phyloP scores from a whole-genome alignment of 139 green algal species.

The Diplosphaera chodatii region DNA sequence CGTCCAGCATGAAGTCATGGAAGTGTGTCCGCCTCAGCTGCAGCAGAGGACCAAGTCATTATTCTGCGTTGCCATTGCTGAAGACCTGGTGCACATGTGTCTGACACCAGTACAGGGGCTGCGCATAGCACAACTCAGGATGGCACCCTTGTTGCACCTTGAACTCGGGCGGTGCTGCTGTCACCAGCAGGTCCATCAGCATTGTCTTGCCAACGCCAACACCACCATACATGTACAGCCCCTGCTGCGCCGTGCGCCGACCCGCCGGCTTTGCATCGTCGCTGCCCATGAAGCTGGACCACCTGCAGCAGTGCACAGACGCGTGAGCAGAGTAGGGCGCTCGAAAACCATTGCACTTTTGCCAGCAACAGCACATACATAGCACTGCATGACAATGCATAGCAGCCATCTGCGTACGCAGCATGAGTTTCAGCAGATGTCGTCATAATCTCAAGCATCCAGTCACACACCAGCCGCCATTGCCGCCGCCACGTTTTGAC shows the following conservation, averaged over 20 bases:
- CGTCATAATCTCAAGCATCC: too few relatives aligned
- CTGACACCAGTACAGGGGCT: too few relatives aligned
- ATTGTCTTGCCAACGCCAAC: slow-evolving; percentile 96
- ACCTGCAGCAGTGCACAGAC: neutral
- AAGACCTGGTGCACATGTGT: too few relatives aligned
- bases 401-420: too few relatives aligned
- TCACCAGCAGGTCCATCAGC: slow-evolving; percentile 93
- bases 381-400: too few relatives aligned
- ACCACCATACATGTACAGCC: slow-evolving; percentile 92
- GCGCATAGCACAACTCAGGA: too few relatives aligned
- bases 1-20: slow-evolving; percentile 98
- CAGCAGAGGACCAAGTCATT: too few relatives aligned
- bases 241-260: slow-evolving; percentile 11
- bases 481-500: neutral
- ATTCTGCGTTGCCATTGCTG: too few relatives aligned
- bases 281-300: slow-evolving; percentile 23
- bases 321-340: neutral
- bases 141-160: too few relatives aligned
- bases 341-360: too few relatives aligned
- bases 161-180: slow-evolving; percentile 51
- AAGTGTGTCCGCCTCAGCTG: slow-evolving; percentile 83
- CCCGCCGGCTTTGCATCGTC: slow-evolving; percentile 1
- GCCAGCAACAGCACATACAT: too few relatives aligned
- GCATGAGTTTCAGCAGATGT: too few relatives aligned
- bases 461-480: neutral